Evolutionary conservation across 371 early-diverging fungal genomes (phyloP).

Genomic region (Dichotomocladium elegans): DNA sequence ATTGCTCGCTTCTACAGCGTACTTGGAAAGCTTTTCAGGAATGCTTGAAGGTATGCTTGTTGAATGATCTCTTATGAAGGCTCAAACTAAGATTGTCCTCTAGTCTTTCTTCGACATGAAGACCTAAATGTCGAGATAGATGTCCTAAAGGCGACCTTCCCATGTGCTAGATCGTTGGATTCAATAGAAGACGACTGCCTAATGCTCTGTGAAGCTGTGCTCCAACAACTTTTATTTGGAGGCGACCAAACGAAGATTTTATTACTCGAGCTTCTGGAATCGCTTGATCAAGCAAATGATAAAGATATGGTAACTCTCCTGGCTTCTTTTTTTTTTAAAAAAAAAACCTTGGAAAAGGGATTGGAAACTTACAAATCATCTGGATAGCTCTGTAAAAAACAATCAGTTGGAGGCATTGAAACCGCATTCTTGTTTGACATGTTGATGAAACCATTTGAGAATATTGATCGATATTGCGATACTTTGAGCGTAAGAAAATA

Average conservation of each 20-base stretch:
- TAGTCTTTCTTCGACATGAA: not conserved
- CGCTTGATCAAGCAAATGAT: not conserved
- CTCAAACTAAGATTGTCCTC: not conserved
- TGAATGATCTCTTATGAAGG: not conserved
- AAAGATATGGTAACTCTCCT: too few relatives aligned
- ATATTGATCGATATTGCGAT: not conserved
- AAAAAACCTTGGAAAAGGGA: too few relatives aligned
- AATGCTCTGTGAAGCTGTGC: not conserved
- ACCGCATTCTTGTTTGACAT: not conserved
- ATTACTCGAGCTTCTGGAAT: not conserved
- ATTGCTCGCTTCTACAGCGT: not conserved
- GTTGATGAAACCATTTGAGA: not conserved
- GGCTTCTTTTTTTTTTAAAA: too few relatives aligned
- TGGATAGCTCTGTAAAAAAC: too few relatives aligned
- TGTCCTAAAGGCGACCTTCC: not conserved
- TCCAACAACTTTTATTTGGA: conserved; percentile 1
- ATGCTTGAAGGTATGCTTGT: conserved; percentile 2
- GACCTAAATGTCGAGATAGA: not conserved
- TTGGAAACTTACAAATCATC: too few relatives aligned
- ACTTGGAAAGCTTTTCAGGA: conserved; percentile 4
- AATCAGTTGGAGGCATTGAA: too few relatives aligned
- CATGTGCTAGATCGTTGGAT: conserved; percentile 1
- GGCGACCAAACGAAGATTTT: not conserved
- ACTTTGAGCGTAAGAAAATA: not conserved
- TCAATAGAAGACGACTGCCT: conserved; percentile 8